Evolutionary conservation across 352 stramenopile species (phyloP), one percentile per base, ranked within the genome.

Genomic region (Thraustochytrium sp.): DNA sequence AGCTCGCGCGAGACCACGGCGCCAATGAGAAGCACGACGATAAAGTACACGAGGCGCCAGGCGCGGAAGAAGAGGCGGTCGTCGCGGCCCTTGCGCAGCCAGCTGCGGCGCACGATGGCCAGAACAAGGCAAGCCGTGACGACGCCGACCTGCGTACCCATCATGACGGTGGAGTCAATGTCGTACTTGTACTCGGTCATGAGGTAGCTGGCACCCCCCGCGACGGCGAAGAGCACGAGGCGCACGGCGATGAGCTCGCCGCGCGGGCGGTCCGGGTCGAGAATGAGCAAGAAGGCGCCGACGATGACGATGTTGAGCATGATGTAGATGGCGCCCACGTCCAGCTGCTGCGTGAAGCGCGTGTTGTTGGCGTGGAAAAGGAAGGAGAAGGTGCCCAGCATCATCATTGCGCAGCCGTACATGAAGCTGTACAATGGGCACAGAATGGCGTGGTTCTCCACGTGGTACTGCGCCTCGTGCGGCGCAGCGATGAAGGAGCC

Each of bases 41-140:
- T 2, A 29, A 44, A 16, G 40, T 44, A 42, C 16, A 44, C 4
- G 59, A 44, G 26, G 36, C 59, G 59, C 59, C 59, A 72, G 1
- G 13, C 59, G 59, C 59, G 59, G 59, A 72, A 72, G 40, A 72
- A 72, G 59, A 72, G 34, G 26, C 59, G 59, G n/a, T 72, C 26
- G 34, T 44, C 36, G 13, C 26, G 29, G 36, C 59, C 59, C 8
- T 31, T 21, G 36, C 59, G 59, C 59, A 72, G 40, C 16, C 34
- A 11, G 13, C 26, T 49, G 9, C 59, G 59, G 31, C 59, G 59
- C 23, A 72, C 23, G 59, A 44, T 21, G 34, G 59, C 59, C 11
- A 46, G 29, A 0, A 72, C 1, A 29, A 72, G 23, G 40, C 16
- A 72, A 31, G n/a, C 13, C 1, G 21, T 21, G 8, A 49, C 36